Evolutionary conservation across 2,329 filamentous ascomycete species (phyloP).

Genomic region (Neopestalotiopsis sp.): DNA sequence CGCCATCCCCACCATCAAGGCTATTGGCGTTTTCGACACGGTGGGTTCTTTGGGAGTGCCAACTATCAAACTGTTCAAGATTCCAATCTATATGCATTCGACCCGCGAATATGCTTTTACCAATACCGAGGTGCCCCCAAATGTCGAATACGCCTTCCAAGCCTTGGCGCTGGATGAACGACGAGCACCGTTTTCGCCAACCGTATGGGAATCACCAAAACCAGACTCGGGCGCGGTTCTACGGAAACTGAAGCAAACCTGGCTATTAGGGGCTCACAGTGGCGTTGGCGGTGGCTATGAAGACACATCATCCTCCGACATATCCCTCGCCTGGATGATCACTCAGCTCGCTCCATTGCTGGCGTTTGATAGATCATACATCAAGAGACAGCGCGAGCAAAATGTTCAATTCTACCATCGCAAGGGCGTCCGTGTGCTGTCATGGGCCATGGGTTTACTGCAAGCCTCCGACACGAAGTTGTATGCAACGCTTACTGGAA

Average conservation of each 20-base stretch:
- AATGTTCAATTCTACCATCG: constrained; percentile 6
- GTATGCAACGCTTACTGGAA: neutral
- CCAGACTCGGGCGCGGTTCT: neutral
- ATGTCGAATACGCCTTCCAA: constrained; percentile 13
- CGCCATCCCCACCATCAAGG: constrained; percentile 11
- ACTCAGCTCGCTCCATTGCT: constrained; percentile 7
- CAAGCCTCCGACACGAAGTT: neutral
- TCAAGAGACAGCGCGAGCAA: neutral
- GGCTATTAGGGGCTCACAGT: neutral
- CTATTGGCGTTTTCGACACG: constrained; percentile 12
- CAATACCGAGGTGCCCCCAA: constrained; percentile 7
- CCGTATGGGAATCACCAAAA: neutral
- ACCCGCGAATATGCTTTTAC: constrained; percentile 11
- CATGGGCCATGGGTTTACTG: constrained; percentile 9
- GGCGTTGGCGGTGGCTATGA: constrained; percentile 10
- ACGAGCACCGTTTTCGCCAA: constrained; percentile 7
- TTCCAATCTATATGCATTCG: constrained; percentile 7
- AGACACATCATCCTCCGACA: constrained; percentile 5
- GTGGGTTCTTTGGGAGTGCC: constrained; percentile 7
- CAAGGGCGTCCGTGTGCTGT: neutral
- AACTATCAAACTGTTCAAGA: neutral
- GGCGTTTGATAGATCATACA: constrained; percentile 7
- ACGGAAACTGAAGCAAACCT: neutral
- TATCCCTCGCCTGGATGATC: constrained; percentile 12
- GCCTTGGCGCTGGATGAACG: constrained; percentile 7